Evolutionary conservation across 23 red algal species (phyloP).

Genomic region (Agarophyton chilense): DNA sequence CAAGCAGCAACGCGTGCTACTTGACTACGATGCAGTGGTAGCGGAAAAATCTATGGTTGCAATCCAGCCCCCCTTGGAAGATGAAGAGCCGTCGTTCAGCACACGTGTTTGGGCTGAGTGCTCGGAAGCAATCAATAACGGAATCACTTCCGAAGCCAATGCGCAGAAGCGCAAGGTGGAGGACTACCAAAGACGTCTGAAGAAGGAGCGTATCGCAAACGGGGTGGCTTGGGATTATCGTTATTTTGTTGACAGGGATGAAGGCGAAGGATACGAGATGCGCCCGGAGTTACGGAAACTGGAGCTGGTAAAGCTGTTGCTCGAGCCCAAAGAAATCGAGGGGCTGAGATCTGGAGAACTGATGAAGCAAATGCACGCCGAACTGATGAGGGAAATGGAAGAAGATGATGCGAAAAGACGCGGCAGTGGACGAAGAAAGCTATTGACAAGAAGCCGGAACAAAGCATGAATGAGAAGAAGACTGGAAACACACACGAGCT

Average conservation of each 20-base stretch:
- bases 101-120: constrained; percentile 79
- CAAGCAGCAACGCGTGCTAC: constrained; percentile 52
- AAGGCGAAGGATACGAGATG: constrained; percentile 66
- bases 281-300: constrained; percentile 20
- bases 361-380: constrained; percentile 41
- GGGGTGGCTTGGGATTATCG: constrained; percentile 65
- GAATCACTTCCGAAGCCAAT: constrained; percentile 66
- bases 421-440: background rate
- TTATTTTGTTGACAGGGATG: constrained; percentile 65
- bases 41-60: constrained; percentile 70
- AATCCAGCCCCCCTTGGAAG: constrained; percentile 64
- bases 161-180: constrained; percentile 87
- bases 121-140: constrained; percentile 73
- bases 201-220: constrained; percentile 42
- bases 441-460: background rate
- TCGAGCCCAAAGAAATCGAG: constrained; percentile 18
- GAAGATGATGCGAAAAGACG: background rate
- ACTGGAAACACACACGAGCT: background rate
- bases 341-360: constrained; percentile 52
- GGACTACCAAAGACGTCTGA: constrained; percentile 79
- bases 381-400: constrained; percentile 17
- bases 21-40: constrained; percentile 80
- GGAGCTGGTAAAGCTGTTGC: constrained; percentile 26
- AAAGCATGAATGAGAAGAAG: background rate
- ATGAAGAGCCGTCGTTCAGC: constrained; percentile 66